Evolutionary conservation across 1,284 basidiomycete genomes (phyloP), one percentile per base, ranked within the genome.

Genomic region (Cutaneotrichosporon mucoides): DNA sequence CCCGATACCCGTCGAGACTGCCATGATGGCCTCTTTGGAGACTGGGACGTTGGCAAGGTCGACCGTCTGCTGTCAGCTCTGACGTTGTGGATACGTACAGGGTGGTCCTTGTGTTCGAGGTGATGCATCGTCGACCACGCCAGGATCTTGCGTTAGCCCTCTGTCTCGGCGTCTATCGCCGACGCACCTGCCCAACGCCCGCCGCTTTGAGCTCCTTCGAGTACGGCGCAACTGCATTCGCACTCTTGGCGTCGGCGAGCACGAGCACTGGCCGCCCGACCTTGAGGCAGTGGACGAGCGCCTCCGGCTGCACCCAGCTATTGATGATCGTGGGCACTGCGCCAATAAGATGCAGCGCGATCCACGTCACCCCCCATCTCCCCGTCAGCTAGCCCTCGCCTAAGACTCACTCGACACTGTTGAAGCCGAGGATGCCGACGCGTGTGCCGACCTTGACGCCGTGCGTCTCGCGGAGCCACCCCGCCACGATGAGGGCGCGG

Each of bases 341-440:
- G 10, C 72, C 73, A 46, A 75, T 67, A 36, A 75, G 63, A 41
- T 75, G 70, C 2, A 57, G 55, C 5, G 74, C 74, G 9, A 70
- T 50, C 47, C 68, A 75, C 1, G 65, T 35, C 12, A 52, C 49
- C 1, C 45, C 44, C 59, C 54, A 60, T 44, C n/a, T n/a, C n/a
- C n/a, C n/a, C n/a, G n/a, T n/a, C n/a, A n/a, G n/a, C n/a, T n/a
- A n/a, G n/a, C n/a, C n/a, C n/a, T n/a, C n/a, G n/a, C n/a, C n/a
- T n/a, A n/a, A n/a, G n/a, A n/a, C n/a, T n/a, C n/a, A n/a, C 24
- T 42, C 46, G 46, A 38, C 52, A 12, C 46, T 49, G 63, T 76
- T 76, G 41, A 60, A 62, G 43, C 75, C 75, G 6, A 70, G 70
- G 36, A 76, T 66, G 13, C 65, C 73, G 5, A 76, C 63, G 44